Evolutionary conservation across 352 stramenopile genomes (phyloP).

Genomic region (Globisporangium yorkense): DNA sequence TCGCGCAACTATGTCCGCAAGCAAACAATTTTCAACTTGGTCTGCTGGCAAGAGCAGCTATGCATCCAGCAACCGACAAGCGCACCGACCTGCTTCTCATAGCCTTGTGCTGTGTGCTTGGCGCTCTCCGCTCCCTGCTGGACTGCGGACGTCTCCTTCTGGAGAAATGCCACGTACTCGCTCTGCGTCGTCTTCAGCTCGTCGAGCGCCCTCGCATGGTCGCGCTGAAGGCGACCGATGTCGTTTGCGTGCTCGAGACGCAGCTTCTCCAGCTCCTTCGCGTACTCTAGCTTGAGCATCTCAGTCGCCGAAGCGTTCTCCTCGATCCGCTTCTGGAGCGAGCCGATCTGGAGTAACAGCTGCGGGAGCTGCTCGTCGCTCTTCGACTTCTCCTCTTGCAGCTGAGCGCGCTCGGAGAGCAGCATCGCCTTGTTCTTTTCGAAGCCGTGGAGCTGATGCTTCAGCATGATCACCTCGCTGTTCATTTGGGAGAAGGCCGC

Average conservation of each 20-base stretch:
- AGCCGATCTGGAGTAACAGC: conserved; percentile 25
- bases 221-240: conserved; percentile 36
- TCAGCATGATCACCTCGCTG: conserved; percentile 49
- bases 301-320: conserved; percentile 23
- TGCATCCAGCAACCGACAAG: not conserved
- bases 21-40: not conserved
- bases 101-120: conserved; percentile 19
- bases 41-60: no score
- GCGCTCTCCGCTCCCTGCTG: conserved; percentile 18
- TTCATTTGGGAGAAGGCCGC: conserved; percentile 25
- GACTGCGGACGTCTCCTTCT: conserved; percentile 34
- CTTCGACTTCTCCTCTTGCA: conserved; percentile 30
- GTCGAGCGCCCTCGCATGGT: conserved; percentile 33
- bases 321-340: conserved; percentile 34
- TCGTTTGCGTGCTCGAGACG: conserved; percentile 27
- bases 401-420: conserved; percentile 29
- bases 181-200: conserved; percentile 37
- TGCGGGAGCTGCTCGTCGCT: conserved; percentile 24
- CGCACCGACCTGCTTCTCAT: conserved; percentile 25
- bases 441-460: conserved; percentile 37
- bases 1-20: conserved; percentile 20
- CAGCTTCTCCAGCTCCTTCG: conserved; percentile 39
- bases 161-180: conserved; percentile 37
- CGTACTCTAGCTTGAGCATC: conserved; percentile 40
- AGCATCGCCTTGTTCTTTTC: conserved; percentile 41